Conservation (phyloP, 75 land plant species). For the Pinus albicaulis region DNA sequence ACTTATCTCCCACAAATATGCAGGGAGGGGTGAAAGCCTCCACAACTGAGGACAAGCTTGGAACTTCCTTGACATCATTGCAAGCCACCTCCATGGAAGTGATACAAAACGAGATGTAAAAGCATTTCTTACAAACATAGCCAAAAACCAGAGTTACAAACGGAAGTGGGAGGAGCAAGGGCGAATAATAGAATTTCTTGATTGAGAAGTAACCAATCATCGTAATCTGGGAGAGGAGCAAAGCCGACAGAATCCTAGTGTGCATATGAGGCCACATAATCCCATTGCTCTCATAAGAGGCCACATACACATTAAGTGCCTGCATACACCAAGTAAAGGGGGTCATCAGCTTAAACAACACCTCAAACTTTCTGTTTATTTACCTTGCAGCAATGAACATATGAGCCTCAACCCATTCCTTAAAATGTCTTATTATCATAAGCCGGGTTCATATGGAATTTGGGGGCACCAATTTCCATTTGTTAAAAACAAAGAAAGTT, state of each 20-base stretch:
- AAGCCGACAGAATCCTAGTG: constrained; percentile 50
- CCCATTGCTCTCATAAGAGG: constrained; percentile 80
- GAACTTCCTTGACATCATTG: constrained; percentile 36
- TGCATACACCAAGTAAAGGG: too few relatives aligned
- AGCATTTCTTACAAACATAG: constrained; percentile 19
- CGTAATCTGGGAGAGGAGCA: constrained; percentile 72
- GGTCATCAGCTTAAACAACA: too few relatives aligned
- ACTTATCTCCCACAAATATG: constrained; percentile 39
- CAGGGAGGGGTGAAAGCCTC: constrained; percentile 65
- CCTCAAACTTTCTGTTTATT: not conserved
- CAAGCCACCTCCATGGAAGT: constrained; percentile 66
- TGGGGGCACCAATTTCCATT: not conserved
- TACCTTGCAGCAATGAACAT: not conserved
- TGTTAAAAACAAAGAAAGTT: not conserved
- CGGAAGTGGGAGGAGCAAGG: constrained; percentile 56
- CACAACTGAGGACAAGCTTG: constrained; percentile 15
- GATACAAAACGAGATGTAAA: constrained; percentile 46
- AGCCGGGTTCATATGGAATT: not conserved
- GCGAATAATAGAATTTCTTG: constrained; percentile 53
- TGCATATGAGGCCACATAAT: constrained; percentile 96
- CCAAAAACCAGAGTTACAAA: constrained; percentile 52
- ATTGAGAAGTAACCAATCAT: constrained; percentile 80
- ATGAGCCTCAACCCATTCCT: too few relatives aligned
- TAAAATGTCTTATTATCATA: not conserved
- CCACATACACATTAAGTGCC: constrained; percentile 71